phyloP scores from a whole-genome alignment of 164 flowering plant species.

The Paratinospora sagittata region DNA sequence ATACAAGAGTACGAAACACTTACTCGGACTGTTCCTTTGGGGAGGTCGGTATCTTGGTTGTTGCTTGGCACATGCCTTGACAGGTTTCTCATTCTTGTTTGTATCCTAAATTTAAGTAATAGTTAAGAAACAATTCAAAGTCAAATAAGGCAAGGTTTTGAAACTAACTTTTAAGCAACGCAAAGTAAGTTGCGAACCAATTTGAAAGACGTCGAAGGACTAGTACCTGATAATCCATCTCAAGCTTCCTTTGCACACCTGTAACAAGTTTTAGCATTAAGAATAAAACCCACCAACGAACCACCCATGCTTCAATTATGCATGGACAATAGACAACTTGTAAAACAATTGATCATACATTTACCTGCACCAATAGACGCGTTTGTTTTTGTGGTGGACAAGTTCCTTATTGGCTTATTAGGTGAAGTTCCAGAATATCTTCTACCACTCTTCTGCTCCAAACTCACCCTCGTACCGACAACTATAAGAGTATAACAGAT shows the following conservation, averaged over 20 bases:
- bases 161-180: not conserved
- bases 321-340: not conserved
- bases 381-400: conserved; percentile 37
- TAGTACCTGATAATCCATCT: conserved; percentile 52
- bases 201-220: not conserved
- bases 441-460: conserved; percentile 48
- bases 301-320: not conserved
- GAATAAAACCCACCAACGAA: conserved; percentile 3
- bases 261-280: conserved; percentile 18
- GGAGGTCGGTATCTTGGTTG: conserved; percentile 62
- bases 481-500: conserved; percentile 21
- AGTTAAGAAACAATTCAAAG: not conserved
- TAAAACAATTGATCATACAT: not conserved
- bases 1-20: no score
- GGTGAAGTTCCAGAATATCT: conserved; percentile 38
- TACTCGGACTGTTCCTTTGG: conserved; percentile 49
- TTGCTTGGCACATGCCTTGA: conserved; percentile 30
- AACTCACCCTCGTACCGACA: conserved; percentile 36
- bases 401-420: conserved; percentile 37
- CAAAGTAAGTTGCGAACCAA: not conserved
- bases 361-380: conserved; percentile 45
- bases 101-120: conserved; percentile 37
- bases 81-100: conserved; percentile 37
- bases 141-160: not conserved
- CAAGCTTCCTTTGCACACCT: conserved; percentile 81